A percentile compares a stretch with the other conserved stretches of the same genome.
Evolutionary conservation across 805 yeast species (phyloP).

Genomic region (Isabelozyma gotoi): DNA sequence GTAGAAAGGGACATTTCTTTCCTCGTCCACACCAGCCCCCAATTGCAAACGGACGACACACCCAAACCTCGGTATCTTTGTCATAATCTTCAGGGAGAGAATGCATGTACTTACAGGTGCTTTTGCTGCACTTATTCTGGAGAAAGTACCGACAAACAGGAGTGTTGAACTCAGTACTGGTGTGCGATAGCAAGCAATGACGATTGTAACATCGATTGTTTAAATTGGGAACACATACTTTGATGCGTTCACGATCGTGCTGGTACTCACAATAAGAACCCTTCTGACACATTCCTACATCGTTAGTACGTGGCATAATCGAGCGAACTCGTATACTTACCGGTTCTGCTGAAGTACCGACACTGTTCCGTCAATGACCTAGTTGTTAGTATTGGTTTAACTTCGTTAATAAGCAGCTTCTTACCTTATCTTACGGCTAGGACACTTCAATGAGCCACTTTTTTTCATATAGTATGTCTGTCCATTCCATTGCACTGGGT

Average conservation of each 20-base stretch:
- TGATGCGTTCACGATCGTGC: constrained; percentile 52
- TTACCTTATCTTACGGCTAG: constrained; percentile 11
- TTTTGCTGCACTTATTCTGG: constrained; percentile 30
- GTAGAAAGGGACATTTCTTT: constrained; percentile 52
- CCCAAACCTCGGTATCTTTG: constrained; percentile 38
- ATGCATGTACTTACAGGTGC: constrained; percentile 54
- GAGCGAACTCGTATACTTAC: constrained; percentile 20
- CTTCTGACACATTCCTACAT: constrained; percentile 51
- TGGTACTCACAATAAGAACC: constrained; percentile 51
- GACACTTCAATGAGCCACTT: constrained; percentile 25
- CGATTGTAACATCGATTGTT: constrained; percentile 46
- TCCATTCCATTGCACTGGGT: constrained; percentile 30
- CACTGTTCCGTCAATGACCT: constrained; percentile 18
- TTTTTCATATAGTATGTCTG: constrained; percentile 19
- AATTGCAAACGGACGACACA: constrained; percentile 67
- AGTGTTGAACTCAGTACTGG: constrained; percentile 57
- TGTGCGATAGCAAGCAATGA: constrained; percentile 58
- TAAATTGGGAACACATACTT: constrained; percentile 54
- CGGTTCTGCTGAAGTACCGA: constrained; percentile 38
- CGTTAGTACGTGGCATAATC: constrained; percentile 10
- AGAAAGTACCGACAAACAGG: constrained; percentile 31
- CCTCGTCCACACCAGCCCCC: constrained; percentile 73
- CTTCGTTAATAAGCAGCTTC: constrained; percentile 2
- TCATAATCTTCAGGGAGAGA: constrained; percentile 48
- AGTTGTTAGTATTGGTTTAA: constrained; percentile 6